Conservation (phyloP, 1,139 yeast species). For the Meyerozyma guilliermondii region DNA sequence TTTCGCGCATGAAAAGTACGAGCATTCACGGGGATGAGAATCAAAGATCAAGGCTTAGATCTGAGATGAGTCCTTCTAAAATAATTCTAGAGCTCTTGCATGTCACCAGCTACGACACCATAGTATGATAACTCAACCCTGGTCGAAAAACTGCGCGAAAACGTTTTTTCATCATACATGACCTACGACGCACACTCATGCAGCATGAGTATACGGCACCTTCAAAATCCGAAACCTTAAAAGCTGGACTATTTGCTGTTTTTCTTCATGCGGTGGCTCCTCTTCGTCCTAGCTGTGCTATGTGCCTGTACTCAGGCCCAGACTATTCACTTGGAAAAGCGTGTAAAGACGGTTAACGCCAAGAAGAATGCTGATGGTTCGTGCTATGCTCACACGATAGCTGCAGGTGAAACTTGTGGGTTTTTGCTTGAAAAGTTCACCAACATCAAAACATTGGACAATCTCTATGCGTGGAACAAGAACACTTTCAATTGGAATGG, state of each 20-base stretch:
- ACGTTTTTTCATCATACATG: too few relatives aligned
- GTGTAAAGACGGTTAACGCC: constrained; percentile 1
- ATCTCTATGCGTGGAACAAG: constrained; percentile 8
- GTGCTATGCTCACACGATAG: constrained; percentile 4
- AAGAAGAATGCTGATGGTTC: constrained; percentile 4
- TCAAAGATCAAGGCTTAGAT: too few relatives aligned
- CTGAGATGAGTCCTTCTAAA: too few relatives aligned
- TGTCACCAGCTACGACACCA: too few relatives aligned
- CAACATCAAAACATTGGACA: constrained; percentile 3
- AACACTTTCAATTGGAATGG: constrained; percentile 14
- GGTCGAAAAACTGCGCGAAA: too few relatives aligned
- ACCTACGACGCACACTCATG: too few relatives aligned
- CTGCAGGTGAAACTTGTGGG: constrained; percentile 2
- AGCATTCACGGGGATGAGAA: too few relatives aligned
- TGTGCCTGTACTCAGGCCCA: neutral
- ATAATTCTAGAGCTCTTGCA: too few relatives aligned
- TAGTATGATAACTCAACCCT: too few relatives aligned
- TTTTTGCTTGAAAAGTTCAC: constrained; percentile 1
- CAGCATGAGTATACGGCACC: too few relatives aligned
- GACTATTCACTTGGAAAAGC: neutral
- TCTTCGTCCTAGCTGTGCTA: neutral
- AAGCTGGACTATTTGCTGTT: neutral
- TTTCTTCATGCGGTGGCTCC: neutral
- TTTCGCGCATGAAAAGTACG: neutral
- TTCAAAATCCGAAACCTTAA: neutral